Percentiles rank a stretch among this genome's conserved stretches.
Evolutionary conservation across 371 early-diverging fungal species (phyloP).

Genomic region (Catenaria anguillulae): DNA sequence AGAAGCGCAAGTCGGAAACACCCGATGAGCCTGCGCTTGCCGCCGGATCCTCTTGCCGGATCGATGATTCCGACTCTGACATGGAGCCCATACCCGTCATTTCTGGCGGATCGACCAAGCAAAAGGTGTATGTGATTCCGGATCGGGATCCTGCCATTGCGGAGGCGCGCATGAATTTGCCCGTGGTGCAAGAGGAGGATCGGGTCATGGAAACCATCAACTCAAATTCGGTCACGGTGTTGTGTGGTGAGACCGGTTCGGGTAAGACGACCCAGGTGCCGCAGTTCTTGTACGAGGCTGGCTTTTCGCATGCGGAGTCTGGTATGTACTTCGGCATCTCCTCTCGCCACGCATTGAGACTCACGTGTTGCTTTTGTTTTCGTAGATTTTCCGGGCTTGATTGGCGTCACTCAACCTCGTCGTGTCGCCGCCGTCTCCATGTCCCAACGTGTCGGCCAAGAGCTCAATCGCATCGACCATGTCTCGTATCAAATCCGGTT

Average conservation of each 20-base stretch:
- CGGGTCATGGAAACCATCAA: constrained; percentile 88
- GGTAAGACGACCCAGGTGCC: constrained; percentile 98
- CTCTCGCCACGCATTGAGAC: neutral
- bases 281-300: constrained; percentile 95
- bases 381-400: constrained; percentile 59
- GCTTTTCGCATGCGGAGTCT: constrained; percentile 54
- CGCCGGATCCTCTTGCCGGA: neutral
- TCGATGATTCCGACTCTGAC: neutral
- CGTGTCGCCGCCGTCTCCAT: constrained; percentile 98
- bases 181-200: constrained; percentile 7
- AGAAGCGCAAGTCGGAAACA: neutral
- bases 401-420: constrained; percentile 97
- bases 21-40: neutral
- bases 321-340: constrained; percentile 28
- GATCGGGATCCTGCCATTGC: constrained; percentile 57
- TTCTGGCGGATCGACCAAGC: neutral
- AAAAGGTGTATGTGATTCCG: constrained; percentile 50
- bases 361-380: neutral
- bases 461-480: constrained; percentile 50
- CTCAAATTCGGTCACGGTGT: constrained; percentile 64
- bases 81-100: neutral
- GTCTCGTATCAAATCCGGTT: constrained; percentile 73
- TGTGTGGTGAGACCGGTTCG: constrained; percentile 97
- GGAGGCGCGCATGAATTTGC: constrained; percentile 23
- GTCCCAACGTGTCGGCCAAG: constrained; percentile 86